Evolutionary conservation across 805 yeast species (phyloP), one percentile per base, ranked within the genome.

Genomic region (Saccharomyces kudriavzevii): DNA sequence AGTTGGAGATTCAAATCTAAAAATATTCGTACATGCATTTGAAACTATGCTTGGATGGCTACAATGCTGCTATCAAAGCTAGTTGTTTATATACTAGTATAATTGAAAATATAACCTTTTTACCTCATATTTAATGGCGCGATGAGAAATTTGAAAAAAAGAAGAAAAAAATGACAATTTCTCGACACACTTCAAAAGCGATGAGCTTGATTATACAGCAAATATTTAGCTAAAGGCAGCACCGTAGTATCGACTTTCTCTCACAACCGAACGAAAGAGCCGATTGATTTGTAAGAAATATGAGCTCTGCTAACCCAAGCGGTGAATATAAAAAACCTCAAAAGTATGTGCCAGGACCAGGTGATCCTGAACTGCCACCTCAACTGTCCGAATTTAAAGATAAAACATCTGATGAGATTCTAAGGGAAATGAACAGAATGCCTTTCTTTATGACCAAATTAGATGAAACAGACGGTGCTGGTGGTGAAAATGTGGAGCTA

Each of bases 391-490:
- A 84, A 55, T 71, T 74, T 45, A 70, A 76, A 35, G 76, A 80
- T 53, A 87, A 87, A 63, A 71, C 88, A 1, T 76, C 86, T 0
- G 96, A 87, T 54, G 91, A 90, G 57, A 83, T 90, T 24, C 75
- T 88, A 73, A 72, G 74, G 17, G 96, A 89, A 60, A 72, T 94
- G 63, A 89, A 89, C 66, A 77, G 87, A 62, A 72, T 89, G 67
- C 99, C 99, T 8, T 87, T 94, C 61, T 94, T 94, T 75, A 94
- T 94, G 99, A 90, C 90, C 14, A 79, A 85, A 60, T 71, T 89
- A 17, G 95, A 87, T 62, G 87, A 81, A 29, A 80, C 83, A 2
- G 89, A 87, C 60, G 90, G 87, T 14, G 84, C 78, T 4, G 89
- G 87, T 48, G 92, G 90, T 30, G 85, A 83, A 47, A 88, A 87